These are phyloP conservation scores for Amanita muscaria DNA, from an alignment of 768 basidiomycete genomes.

Conservation along the genomic window DNA sequence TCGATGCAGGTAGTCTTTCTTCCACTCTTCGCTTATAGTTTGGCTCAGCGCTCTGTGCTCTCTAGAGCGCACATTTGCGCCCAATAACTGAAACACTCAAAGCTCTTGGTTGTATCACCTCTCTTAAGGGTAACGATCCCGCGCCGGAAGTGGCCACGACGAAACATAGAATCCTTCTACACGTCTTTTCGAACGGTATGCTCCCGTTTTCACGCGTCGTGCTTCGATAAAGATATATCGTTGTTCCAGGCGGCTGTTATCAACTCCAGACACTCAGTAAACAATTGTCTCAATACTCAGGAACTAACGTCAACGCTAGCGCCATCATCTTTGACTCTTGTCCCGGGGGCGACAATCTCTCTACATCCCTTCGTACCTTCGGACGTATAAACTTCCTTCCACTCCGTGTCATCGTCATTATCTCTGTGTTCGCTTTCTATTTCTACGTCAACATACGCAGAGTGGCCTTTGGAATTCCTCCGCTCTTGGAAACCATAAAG, in stretches of 20 bases:
- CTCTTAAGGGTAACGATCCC: conserved; percentile 4
- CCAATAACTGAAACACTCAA: conserved; percentile 30
- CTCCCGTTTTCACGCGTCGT: neutral
- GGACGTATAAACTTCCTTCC: neutral
- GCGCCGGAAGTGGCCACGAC: neutral
- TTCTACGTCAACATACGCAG: neutral
- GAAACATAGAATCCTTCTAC: conserved; percentile 31
- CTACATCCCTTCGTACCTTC: conserved; percentile 16
- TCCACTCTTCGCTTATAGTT: no score
- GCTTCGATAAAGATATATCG: neutral
- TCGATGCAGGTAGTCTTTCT: conserved; percentile 23
- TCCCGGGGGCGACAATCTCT: conserved; percentile 28
- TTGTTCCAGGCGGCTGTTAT: conserved; percentile 29
- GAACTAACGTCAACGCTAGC: conserved; percentile 14
- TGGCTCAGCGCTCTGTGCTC: neutral
- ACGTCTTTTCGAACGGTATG: conserved; percentile 41
- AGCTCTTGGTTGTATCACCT: conserved; percentile 25
- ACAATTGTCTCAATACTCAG: conserved; percentile 16
- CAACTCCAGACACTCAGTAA: conserved; percentile 28
- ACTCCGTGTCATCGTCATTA: neutral
- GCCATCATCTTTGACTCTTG: conserved; percentile 38
- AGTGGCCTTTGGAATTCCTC: neutral
- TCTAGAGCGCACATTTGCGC: conserved; percentile 21
- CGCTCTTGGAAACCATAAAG: conserved; percentile 6
- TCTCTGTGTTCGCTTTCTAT: neutral